phyloP scores from a whole-genome alignment of 441 rosid genomes.

The Euphorbia celastroides region DNA sequence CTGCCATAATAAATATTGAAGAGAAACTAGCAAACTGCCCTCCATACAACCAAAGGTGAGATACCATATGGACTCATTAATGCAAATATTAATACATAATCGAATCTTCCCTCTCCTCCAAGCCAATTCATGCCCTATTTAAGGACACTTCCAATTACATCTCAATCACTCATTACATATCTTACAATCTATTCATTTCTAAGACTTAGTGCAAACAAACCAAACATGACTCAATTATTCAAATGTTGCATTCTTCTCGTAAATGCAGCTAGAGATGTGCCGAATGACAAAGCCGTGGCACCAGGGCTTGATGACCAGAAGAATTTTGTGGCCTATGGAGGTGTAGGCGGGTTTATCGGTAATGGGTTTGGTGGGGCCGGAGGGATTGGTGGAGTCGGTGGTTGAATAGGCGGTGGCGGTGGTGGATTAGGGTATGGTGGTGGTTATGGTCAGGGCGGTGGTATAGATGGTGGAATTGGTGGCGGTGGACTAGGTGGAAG shows the following conservation, averaged over 20 bases:
- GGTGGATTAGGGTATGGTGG: conserved; percentile 13
- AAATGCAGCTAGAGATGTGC: conserved; percentile 28
- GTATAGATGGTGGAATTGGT: neutral
- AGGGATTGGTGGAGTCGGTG: conserved; percentile 28
- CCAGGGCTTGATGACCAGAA: conserved; percentile 52
- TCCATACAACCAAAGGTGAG: neutral
- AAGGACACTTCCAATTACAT: conserved; percentile 1
- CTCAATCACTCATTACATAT: neutral
- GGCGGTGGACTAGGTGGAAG: conserved; percentile 22
- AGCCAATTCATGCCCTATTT: conserved; percentile 14
- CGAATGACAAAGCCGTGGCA: conserved; percentile 7
- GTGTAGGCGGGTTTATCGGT: conserved; percentile 33
- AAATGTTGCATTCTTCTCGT: conserved; percentile 17
- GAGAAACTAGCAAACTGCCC: conserved; percentile 8
- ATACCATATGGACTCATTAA: conserved; percentile 15
- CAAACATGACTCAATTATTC: conserved; percentile 14
- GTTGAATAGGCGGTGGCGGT: conserved; percentile 1
- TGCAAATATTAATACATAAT: conserved; percentile 21
- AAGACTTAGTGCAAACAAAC: neutral
- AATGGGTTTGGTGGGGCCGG: conserved; percentile 14
- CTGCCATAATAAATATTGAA: neutral
- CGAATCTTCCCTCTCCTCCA: conserved; percentile 10
- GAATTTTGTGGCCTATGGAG: conserved; percentile 48
- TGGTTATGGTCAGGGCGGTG: conserved; percentile 3
- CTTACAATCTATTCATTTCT: neutral